A percentile compares a stretch with the other conserved stretches of the same genome.
Evolutionary conservation across 164 flowering plant species (phyloP).

Genomic region (Tinospora cordifolia): DNA sequence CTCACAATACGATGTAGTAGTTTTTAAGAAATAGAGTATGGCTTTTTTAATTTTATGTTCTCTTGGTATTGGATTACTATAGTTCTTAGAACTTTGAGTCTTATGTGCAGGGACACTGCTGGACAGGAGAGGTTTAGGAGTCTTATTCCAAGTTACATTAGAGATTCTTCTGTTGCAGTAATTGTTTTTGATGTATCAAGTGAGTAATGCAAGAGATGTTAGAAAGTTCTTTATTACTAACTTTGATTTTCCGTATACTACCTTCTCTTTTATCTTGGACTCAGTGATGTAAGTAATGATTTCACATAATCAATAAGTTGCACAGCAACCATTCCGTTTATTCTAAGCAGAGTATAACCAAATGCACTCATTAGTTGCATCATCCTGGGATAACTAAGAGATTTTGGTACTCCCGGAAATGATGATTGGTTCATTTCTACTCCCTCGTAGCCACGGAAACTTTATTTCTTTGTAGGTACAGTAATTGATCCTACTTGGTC

Average conservation of each 20-base stretch:
- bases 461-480: too few relatives aligned
- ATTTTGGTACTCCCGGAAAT: background rate
- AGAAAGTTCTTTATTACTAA: background rate
- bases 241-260: background rate
- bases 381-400: too few relatives aligned
- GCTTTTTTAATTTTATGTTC: background rate
- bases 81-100: background rate
- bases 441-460: too few relatives aligned
- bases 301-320: too few relatives aligned
- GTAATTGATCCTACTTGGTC: too few relatives aligned
- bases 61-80: too few relatives aligned
- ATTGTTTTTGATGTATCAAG: slow-evolving; percentile 88
- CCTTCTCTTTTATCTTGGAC: background rate
- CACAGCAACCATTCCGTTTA: too few relatives aligned
- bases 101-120: slow-evolving; percentile 76
- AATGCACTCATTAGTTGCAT: too few relatives aligned
- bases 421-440: too few relatives aligned
- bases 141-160: slow-evolving; percentile 88
- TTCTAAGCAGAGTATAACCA: too few relatives aligned
- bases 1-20: background rate
- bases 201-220: slow-evolving; percentile 29
- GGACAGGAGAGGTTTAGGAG: slow-evolving; percentile 93
- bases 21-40: background rate
- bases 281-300: background rate
- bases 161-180: slow-evolving; percentile 92